Conservation (phyloP, 768 basidiomycete species). For the Calocera viscosa region DNA sequence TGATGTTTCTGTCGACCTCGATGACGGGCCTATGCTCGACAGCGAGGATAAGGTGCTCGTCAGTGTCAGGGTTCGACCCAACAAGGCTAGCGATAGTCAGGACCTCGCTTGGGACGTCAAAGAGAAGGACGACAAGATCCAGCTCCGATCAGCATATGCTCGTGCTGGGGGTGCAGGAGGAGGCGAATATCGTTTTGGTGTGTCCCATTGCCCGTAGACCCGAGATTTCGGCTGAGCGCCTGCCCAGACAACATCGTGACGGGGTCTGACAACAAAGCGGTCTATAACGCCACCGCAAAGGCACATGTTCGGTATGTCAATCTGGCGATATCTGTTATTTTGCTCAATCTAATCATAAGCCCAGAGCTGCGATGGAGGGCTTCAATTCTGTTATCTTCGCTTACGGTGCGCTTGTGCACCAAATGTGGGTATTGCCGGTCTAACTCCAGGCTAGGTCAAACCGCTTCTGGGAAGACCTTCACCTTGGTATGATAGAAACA, state of each 20-base stretch:
- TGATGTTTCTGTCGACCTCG: neutral
- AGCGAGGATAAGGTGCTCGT: conserved; percentile 4
- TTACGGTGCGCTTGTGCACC: conserved; percentile 35
- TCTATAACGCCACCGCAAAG: conserved; percentile 62
- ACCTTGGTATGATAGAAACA: conserved; percentile 37
- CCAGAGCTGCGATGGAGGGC: conserved; percentile 79
- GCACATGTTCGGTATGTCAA: conserved; percentile 48
- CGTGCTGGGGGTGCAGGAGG: neutral
- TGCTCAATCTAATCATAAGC: conserved; percentile 15
- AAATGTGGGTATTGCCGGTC: neutral
- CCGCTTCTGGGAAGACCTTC: conserved; percentile 65
- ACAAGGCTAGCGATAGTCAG: neutral
- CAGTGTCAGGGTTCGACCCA: neutral
- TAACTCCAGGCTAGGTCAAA: conserved; percentile 42
- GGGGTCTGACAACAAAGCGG: conserved; percentile 58
- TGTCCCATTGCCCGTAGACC: neutral
- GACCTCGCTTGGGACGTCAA: neutral
- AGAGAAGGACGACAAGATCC: neutral
- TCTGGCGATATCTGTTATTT: neutral
- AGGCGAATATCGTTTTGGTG: neutral
- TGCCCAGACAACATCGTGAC: conserved; percentile 53
- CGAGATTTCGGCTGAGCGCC: neutral
- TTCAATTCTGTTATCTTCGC: conserved; percentile 95
- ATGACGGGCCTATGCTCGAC: neutral
- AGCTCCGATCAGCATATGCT: neutral